Conservation (phyloP, 1,139 yeast species). For the Kluyveromyces marxianus region DNA sequence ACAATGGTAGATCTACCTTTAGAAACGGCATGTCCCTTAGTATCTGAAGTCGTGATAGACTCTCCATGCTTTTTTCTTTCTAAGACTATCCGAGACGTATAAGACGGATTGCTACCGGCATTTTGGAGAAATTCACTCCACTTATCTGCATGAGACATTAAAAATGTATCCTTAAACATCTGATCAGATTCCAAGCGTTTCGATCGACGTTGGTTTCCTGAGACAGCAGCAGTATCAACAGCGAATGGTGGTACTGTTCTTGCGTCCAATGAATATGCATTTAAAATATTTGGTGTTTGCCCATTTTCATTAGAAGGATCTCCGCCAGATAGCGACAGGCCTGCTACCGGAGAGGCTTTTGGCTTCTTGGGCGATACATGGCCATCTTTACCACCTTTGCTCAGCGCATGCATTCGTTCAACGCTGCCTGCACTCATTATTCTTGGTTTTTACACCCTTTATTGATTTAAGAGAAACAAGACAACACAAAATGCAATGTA, state of each 20-base stretch:
- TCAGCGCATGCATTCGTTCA: neutral
- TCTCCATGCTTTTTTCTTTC: neutral
- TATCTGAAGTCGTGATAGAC: neutral
- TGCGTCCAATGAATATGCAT: constrained; percentile 25
- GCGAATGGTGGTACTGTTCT: constrained; percentile 31
- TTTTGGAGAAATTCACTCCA: constrained; percentile 20
- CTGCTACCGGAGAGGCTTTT: neutral
- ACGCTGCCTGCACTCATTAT: neutral
- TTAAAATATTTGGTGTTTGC: constrained; percentile 9
- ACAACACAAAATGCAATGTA: neutral
- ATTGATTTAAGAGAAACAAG: neutral
- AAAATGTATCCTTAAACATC: constrained; percentile 20
- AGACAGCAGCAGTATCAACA: constrained; percentile 16
- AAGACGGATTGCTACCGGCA: constrained; percentile 3
- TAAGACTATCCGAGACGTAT: neutral
- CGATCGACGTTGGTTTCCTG: constrained; percentile 3
- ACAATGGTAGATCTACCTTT: neutral
- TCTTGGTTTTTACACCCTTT: neutral
- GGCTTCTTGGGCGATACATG: neutral
- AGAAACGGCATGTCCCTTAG: neutral
- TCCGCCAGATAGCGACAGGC: neutral
- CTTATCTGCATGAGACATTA: constrained; percentile 16
- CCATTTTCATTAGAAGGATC: neutral
- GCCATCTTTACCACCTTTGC: no score
- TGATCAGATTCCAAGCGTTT: constrained; percentile 1